phyloP scores from a whole-genome alignment of 257 asterid genomes.

The Solanum pimpinellifolium region DNA sequence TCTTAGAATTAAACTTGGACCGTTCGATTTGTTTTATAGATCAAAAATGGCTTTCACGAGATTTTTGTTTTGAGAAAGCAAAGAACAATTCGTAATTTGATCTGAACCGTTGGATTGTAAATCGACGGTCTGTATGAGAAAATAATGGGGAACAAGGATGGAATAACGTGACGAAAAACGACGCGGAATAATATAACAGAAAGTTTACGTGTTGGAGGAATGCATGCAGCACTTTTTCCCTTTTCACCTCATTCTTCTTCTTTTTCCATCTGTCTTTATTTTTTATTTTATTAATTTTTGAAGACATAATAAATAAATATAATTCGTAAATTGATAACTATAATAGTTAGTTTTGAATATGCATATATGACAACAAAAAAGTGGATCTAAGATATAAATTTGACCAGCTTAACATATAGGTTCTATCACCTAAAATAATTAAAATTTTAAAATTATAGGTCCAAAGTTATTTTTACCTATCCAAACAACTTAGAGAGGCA shows the following conservation, averaged over 20 bases:
- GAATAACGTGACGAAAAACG: conserved; percentile 24
- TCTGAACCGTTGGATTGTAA: conserved; percentile 14
- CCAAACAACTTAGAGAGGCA: too few relatives aligned
- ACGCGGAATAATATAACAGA: conserved; percentile 7
- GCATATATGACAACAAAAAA: too few relatives aligned
- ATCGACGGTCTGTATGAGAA: conserved; percentile 17
- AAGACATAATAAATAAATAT: too few relatives aligned
- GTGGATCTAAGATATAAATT: too few relatives aligned
- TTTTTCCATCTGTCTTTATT: neutral
- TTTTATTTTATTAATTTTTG: too few relatives aligned
- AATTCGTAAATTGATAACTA: too few relatives aligned
- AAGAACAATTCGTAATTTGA: conserved; percentile 1
- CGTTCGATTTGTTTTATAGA: neutral
- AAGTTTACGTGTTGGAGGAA: conserved; percentile 41
- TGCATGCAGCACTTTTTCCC: conserved; percentile 16
- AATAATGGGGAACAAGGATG: conserved; percentile 19
- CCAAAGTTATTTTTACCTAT: too few relatives aligned
- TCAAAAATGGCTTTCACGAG: conserved; percentile 23
- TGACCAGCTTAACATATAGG: too few relatives aligned
- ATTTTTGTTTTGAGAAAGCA: conserved; percentile 21
- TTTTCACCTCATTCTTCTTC: neutral
- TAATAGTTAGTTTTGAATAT: too few relatives aligned
- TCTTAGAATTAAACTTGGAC: neutral
- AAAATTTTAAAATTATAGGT: too few relatives aligned
- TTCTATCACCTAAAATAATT: too few relatives aligned